Evolutionary conservation across 371 early-diverging fungal species (phyloP), one percentile per base, ranked within the genome.

Genomic region (Mortierella polycephala): DNA sequence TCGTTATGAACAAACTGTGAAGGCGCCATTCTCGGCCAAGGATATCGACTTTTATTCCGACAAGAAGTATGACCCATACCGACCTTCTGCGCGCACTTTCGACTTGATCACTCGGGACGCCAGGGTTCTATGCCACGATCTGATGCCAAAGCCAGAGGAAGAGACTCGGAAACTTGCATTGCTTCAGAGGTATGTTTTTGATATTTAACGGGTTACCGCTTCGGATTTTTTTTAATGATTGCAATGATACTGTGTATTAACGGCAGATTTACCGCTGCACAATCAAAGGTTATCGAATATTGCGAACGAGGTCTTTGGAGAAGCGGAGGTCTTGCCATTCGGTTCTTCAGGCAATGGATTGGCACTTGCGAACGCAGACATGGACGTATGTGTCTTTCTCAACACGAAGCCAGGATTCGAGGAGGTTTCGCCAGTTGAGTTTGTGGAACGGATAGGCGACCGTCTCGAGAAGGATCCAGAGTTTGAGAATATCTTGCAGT

Each of bases 301-400:
- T 20, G 69, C 79, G 0, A 55, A 41, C 2, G 79, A 79, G 20
- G 72, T 71, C 13, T 79, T 79, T 65, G 79, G 73, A 3, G 66
- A 79, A 18, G 79, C 79, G 6, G 79, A 79, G 40, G 73, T 79
- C 0, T n/a, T 79, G 30, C 82, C 80, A 10, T 82, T 82, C 45
- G 82, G 82, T 7, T 82, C 82, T 5, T 75, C 80, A 21, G 82
- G 80, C 51, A 82, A 82, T 42, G 82, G 82, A 1, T 55, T 82
- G n/a, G 82, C 80, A 0, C 66, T 82, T 11, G 80, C 71, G 40
- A 82, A 82, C 57, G 82, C 82, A 1, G 82, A 82, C 45, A 79
- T 82, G 75, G 82, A 82, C n/a, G 67, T 82, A 3, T 82, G 82
- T 39, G 80, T 82, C 18, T 82, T 79, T 54, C 47, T 79, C 62